Evolutionary conservation across 257 asterid species (phyloP).

Genomic region (Osmanthus fragrans): DNA sequence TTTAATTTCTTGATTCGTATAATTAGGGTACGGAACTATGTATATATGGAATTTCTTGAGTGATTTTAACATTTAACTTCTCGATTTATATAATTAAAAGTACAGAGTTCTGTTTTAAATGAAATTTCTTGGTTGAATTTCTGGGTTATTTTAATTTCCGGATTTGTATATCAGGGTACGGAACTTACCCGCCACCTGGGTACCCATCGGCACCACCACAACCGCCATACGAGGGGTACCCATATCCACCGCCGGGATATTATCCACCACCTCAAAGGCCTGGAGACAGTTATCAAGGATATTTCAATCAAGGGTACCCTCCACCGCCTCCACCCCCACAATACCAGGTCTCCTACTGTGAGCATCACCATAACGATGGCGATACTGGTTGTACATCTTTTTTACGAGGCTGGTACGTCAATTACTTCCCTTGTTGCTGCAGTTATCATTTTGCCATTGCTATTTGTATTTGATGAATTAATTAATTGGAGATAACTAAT

Average conservation of each 20-base stretch:
- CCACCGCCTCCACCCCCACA: conserved; percentile 48
- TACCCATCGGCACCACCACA: conserved; percentile 64
- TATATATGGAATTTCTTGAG: not conserved
- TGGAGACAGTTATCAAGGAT: conserved; percentile 64
- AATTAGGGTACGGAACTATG: conserved; percentile 45
- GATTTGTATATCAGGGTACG: conserved; percentile 42
- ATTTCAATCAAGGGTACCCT: conserved; percentile 52
- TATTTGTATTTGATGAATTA: not conserved
- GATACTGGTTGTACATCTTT: conserved; percentile 52
- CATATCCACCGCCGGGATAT: conserved; percentile 52
- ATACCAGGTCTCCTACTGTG: conserved; percentile 43
- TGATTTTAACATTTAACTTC: not conserved
- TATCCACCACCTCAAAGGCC: conserved; percentile 52
- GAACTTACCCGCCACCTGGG: conserved; percentile 57
- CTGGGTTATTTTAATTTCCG: not conserved
- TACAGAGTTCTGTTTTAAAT: not conserved
- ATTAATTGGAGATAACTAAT: not conserved
- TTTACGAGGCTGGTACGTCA: conserved; percentile 68
- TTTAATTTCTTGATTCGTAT: not conserved
- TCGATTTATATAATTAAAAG: not conserved
- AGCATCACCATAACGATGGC: conserved; percentile 50
- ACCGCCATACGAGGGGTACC: conserved; percentile 48
- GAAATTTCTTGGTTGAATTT: conserved; percentile 11
- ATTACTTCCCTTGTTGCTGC: not conserved
- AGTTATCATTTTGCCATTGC: not conserved